Percentiles rank a stretch among this genome's conserved stretches.
Conservation (phyloP, 208 protist genomes). For the Crithidia expoeki region DNA sequence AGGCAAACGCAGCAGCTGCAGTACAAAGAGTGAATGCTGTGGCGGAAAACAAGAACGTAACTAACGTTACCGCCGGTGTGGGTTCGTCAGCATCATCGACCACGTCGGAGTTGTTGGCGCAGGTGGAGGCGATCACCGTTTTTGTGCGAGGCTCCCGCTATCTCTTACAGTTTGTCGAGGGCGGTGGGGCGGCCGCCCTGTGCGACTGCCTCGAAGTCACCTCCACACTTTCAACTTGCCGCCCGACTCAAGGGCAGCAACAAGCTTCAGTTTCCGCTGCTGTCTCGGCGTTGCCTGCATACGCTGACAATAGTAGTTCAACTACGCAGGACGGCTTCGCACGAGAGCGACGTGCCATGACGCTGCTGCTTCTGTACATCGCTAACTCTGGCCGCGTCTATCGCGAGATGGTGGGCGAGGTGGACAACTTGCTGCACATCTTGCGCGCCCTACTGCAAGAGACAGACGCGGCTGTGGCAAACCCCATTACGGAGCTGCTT, state of each 20-base stretch:
- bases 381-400: slow-evolving; percentile 87
- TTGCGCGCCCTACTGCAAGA: slow-evolving; percentile 58
- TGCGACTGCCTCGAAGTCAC: slow-evolving; percentile 58
- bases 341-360: slow-evolving; percentile 56
- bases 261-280: not conserved
- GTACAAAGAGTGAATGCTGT: not conserved
- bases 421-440: slow-evolving; percentile 59
- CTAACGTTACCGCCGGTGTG: not conserved
- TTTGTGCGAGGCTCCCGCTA: slow-evolving; percentile 82
- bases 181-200: slow-evolving; percentile 61
- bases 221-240: not conserved
- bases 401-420: slow-evolving; percentile 88
- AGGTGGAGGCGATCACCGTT: slow-evolving; percentile 64
- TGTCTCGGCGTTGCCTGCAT: too few species aligned
- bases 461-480: slow-evolving; percentile 42
- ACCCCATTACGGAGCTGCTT: slow-evolving; percentile 66
- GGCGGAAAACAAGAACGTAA: too few species aligned
- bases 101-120: slow-evolving; percentile 43
- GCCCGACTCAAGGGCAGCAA: not conserved
- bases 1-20: not conserved
- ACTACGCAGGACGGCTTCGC: not conserved
- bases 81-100: not conserved
- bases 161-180: slow-evolving; percentile 79
- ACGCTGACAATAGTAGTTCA: too few species aligned
- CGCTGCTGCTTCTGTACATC: slow-evolving; percentile 77